phyloP scores from a whole-genome alignment of 2,329 filamentous ascomycete genomes.

The Fusarium sambucinum region DNA sequence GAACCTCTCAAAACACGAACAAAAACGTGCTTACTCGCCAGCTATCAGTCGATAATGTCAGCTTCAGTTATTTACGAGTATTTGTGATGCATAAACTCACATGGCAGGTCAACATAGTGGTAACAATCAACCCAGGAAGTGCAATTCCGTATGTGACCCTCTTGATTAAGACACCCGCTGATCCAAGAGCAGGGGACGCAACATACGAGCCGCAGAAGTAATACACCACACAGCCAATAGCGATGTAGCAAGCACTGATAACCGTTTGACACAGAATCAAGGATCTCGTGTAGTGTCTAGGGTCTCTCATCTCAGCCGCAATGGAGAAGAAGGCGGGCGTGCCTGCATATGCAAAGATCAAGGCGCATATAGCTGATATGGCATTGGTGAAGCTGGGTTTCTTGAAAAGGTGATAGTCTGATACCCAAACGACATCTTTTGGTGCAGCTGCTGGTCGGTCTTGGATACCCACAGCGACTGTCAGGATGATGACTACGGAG shows the following conservation, averaged over 20 bases:
- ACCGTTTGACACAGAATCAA: slow-evolving; percentile 48
- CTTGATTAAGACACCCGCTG: slow-evolving; percentile 57
- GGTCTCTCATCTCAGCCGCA: slow-evolving; percentile 53
- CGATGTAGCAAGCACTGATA: slow-evolving; percentile 50
- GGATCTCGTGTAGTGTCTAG: slow-evolving; percentile 45
- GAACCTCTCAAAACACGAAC: slow-evolving; percentile 46
- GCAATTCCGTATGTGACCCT: slow-evolving; percentile 58
- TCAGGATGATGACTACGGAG: slow-evolving; percentile 30
- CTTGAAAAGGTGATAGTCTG: slow-evolving; percentile 51
- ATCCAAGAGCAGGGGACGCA: slow-evolving; percentile 61
- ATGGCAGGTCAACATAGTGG: slow-evolving; percentile 46
- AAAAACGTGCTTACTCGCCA: slow-evolving; percentile 36
- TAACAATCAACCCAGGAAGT: slow-evolving; percentile 49
- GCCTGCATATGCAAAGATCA: slow-evolving; percentile 56
- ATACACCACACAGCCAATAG: slow-evolving; percentile 57
- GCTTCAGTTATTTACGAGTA: fast-evolving
- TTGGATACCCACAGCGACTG: slow-evolving; percentile 40
- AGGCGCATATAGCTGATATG: slow-evolving; percentile 49
- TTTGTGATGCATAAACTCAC: slow-evolving; percentile 14
- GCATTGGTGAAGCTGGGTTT: slow-evolving; percentile 51
- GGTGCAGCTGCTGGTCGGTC: slow-evolving; percentile 37
- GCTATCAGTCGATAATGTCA: not conserved
- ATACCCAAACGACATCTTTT: slow-evolving; percentile 42
- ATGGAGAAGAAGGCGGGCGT: slow-evolving; percentile 53
- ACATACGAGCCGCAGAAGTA: slow-evolving; percentile 61